Evolutionary conservation across 306 rosid species (phyloP).

Genomic region (Prunus mongolica): DNA sequence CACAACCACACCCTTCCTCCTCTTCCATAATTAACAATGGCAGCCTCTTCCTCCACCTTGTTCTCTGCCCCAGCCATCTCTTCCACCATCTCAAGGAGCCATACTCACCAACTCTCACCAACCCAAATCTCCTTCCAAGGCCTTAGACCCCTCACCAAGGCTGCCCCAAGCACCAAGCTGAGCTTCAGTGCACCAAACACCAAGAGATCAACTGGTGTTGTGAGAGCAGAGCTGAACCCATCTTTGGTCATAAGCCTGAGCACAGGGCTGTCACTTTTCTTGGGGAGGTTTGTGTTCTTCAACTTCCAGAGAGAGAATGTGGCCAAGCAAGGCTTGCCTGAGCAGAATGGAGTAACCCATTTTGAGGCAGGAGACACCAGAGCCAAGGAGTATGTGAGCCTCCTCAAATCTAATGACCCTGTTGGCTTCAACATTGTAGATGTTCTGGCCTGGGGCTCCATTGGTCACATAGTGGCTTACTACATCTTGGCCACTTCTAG

Average conservation of each 20-base stretch:
- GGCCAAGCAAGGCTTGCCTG: constrained; percentile 91
- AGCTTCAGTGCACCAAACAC: constrained; percentile 7
- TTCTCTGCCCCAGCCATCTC: constrained; percentile 42
- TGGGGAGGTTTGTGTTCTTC: constrained; percentile 97
- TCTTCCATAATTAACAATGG: constrained; percentile 21
- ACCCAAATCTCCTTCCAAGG: constrained; percentile 67
- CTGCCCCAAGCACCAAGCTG: constrained; percentile 17
- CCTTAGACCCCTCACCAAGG: constrained; percentile 37
- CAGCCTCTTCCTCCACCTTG: constrained; percentile 55
- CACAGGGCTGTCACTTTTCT: constrained; percentile 84
- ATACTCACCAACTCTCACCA: constrained; percentile 26
- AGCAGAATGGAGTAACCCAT: constrained; percentile 85
- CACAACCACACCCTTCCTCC: background rate
- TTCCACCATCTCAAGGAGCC: constrained; percentile 29
- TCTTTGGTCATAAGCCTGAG: constrained; percentile 89
- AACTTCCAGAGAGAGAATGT: constrained; percentile 96
- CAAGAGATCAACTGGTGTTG: constrained; percentile 20
- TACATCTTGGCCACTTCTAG: constrained; percentile 91
- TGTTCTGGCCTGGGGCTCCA: constrained; percentile 94
- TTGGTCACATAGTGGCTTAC: constrained; percentile 89
- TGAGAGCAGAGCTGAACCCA: constrained; percentile 69
- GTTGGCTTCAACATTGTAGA: constrained; percentile 95
- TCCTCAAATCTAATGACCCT: constrained; percentile 94
- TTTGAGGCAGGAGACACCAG: constrained; percentile 92
- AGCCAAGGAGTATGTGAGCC: constrained; percentile 86